Evolutionary conservation across 768 basidiomycete genomes (phyloP), one percentile per base, ranked within the genome.

Genomic region (Hygrophorus russula): DNA sequence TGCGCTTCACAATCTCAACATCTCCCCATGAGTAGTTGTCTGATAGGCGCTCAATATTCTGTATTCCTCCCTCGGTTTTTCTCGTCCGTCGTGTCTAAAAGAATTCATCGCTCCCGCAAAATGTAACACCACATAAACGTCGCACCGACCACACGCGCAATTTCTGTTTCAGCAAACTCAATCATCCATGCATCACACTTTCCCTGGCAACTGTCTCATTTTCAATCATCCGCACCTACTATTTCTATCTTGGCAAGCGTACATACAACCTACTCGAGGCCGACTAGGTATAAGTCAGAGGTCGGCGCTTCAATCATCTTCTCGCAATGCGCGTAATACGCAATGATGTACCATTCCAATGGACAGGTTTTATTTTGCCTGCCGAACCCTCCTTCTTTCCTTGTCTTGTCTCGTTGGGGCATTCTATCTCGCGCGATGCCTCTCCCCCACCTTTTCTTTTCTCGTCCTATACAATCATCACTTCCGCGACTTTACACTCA

Each of bases 121-220:
- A 84, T 87, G 84, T 87, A 87, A 81, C 74, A 76, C 47, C 64
- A 76, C 63, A 76, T 71, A 78, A 75, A 76, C 69, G 73, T 78
- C 69, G 62, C 62, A 67, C 63, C 69, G 74, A 73, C 72, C 69
- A 63, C 63, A 59, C 56, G 68, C 73, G 71, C 78, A 74, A 65
- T 69, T 51, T 67, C 66, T 73, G 65, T 73, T 69, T 69, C 66
- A 68, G 74, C 69, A 76, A 75, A 53, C 55, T 62, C 73, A 68
- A 70, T 70, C 73, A 73, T 68, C 69, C 79, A 74, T 73, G 67
- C 71, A 78, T 74, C 65, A 66, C 72, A 71, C 68, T 70, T 67
- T 73, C 74, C 65, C 72, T 76, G 68, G 74, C 81, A 82, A 74
- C 69, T 65, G 67, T 71, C 64, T 70, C 66, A 59, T 59, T 59